Base-by-base conservation (phyloP, 495 filamentous ascomycete species). In the Penicillium robsamsonii region DNA sequence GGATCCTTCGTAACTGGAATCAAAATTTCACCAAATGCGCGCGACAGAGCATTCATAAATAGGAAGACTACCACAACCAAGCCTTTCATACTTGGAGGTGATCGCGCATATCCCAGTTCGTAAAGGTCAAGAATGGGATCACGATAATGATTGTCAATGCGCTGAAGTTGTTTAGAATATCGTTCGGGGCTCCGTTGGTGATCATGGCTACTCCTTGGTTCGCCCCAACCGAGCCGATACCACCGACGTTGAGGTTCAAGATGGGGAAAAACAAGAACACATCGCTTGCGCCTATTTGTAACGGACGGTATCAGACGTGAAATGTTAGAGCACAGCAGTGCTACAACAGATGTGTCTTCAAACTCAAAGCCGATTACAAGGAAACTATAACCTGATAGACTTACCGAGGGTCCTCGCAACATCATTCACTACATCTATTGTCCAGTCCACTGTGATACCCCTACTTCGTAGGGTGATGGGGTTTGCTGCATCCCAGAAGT, bases 91-190 rank as follows among this genome's bases (percentile, higher is more conserved):
- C 77, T 81, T 24, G 79, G 69, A 0, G 87, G 87, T 0, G 87
- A 82, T 25, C 87, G 83, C 7, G 86, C 84, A 73, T 87, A 91
- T 3, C 87, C 87, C 59, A 89, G 81, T 64, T 87, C 87, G 61
- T 87, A 84, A 81, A 81, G 60, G 84, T 85, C 53, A 87, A 71
- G 50, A 90, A 60, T 2, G 87, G 87, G 41, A 87, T 77, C 47
- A 81, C 75, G 56, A 84, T 67, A 60, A 90, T 86, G 61, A 90
- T 84, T 9, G 79, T 77, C 29, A 91, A 70, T 6, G 87, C 77
- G 72, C 89, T 88, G 70, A 90, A 84, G 72, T 88, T 90, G 61
- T 58, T 70, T 45, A 89, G 79, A 22, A 89, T 67, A 54, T 91
- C 87, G 68, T 90, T 91, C 40, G 87, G 87, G 0, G 84, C 83